These are phyloP conservation scores for Lyophyllum shimeji DNA, from an alignment of 768 basidiomycete species.

Conservation along the genomic window DNA sequence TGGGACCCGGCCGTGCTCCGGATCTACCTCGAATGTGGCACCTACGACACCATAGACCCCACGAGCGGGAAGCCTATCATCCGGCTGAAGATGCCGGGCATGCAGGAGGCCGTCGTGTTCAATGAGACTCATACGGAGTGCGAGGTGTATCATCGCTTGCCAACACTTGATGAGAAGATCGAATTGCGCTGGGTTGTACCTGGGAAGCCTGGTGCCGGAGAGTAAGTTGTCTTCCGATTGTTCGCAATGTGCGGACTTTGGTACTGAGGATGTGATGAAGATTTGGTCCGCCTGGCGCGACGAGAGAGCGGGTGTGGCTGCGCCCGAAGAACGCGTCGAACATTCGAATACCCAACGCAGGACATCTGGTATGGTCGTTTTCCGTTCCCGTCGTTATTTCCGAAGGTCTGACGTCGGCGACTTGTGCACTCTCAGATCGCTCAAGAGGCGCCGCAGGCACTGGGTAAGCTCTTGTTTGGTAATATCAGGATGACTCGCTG, in stretches of 20 bases:
- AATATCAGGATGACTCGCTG: neutral
- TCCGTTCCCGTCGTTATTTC: neutral
- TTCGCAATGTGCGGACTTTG: neutral
- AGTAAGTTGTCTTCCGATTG: conserved; percentile 26
- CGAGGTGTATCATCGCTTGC: conserved; percentile 42
- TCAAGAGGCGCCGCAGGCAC: conserved; percentile 37
- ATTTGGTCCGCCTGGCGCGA: conserved; percentile 33
- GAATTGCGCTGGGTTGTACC: conserved; percentile 58
- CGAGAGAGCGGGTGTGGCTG: conserved; percentile 41
- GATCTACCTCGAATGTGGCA: conserved; percentile 59
- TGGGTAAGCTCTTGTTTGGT: conserved; percentile 20
- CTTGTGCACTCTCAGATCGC: conserved; percentile 29
- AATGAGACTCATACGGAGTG: conserved; percentile 41
- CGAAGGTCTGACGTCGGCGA: neutral
- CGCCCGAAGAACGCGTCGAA: conserved; percentile 42
- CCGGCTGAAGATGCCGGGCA: conserved; percentile 61
- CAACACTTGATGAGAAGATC: conserved; percentile 48
- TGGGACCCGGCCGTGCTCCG: conserved; percentile 70
- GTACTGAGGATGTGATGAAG: conserved; percentile 12
- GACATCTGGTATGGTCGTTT: conserved; percentile 41
- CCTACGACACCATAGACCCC: conserved; percentile 35
- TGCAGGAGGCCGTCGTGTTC: conserved; percentile 68
- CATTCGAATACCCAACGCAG: conserved; percentile 35
- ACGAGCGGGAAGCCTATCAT: conserved; percentile 33
- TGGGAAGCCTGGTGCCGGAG: conserved; percentile 32